A percentile compares a stretch with the other conserved stretches of the same genome.
These are phyloP conservation scores for Saturnispora sanitii DNA, from an alignment of 805 yeast species.

Conservation along the genomic window DNA sequence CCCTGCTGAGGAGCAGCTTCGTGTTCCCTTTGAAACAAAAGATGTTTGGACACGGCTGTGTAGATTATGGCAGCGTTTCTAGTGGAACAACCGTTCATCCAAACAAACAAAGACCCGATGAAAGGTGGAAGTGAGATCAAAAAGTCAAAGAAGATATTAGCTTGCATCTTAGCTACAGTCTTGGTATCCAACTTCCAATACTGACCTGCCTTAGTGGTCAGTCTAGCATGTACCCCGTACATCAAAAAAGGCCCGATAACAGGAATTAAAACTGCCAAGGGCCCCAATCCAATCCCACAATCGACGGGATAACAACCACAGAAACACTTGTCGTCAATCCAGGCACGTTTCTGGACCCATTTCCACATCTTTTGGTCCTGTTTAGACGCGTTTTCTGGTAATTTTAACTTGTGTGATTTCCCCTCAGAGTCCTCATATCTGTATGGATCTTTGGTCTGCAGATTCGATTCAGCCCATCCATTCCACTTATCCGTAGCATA, in stretches of 20 bases:
- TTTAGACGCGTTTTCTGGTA: constrained; percentile 49
- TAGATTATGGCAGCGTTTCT: constrained; percentile 80
- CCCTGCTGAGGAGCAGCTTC: too few species aligned
- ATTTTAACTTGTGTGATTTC: constrained; percentile 42
- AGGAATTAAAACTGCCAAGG: constrained; percentile 58
- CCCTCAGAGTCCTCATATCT: constrained; percentile 43
- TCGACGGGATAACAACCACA: constrained; percentile 69
- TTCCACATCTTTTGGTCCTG: constrained; percentile 65
- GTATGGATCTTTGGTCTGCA: constrained; percentile 59
- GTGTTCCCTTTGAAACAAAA: too few species aligned
- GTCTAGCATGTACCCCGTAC: constrained; percentile 67
- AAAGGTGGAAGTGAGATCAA: constrained; percentile 70
- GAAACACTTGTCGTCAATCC: constrained; percentile 80
- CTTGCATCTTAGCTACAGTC: constrained; percentile 59
- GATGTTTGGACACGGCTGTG: constrained; percentile 25
- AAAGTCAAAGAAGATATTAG: constrained; percentile 67
- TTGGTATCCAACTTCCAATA: constrained; percentile 47
- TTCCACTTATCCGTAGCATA: constrained; percentile 46
- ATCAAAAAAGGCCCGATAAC: constrained; percentile 75
- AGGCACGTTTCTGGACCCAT: constrained; percentile 62
- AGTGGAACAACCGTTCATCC: constrained; percentile 81
- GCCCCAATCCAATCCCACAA: constrained; percentile 72
- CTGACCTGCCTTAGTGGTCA: constrained; percentile 51
- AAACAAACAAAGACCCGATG: constrained; percentile 65
- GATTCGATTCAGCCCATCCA: constrained; percentile 56